Evolutionary conservation across 2,329 filamentous ascomycete genomes (phyloP).

Genomic region (Colletotrichum sp.): DNA sequence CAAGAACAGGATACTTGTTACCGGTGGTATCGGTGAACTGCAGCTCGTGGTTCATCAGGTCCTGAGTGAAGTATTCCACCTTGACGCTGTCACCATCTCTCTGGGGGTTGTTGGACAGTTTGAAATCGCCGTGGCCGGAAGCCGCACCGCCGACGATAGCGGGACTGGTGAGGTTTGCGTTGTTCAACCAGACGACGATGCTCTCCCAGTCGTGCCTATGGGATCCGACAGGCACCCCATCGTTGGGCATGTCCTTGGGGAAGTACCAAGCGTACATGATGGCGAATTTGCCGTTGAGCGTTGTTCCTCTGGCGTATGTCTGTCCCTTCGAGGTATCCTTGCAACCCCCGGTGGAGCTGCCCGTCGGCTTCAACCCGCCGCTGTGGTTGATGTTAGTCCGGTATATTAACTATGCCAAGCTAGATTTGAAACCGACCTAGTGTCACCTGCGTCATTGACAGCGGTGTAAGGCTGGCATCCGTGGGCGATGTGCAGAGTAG

Average conservation of each 20-base stretch:
- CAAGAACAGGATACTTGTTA: conserved; percentile 41
- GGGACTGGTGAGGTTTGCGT: conserved; percentile 25
- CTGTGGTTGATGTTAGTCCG: conserved; percentile 21
- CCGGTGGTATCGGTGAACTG: conserved; percentile 38
- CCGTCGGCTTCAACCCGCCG: conserved; percentile 36
- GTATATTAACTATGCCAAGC: neutral
- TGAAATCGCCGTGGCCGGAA: conserved; percentile 40
- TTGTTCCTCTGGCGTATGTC: conserved; percentile 38
- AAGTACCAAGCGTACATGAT: conserved; percentile 51
- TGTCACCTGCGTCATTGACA: neutral
- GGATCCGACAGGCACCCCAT: conserved; percentile 29
- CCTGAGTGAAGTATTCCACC: conserved; percentile 35
- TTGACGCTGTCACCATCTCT: conserved; percentile 25
- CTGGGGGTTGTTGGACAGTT: neutral
- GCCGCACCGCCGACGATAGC: conserved; percentile 39
- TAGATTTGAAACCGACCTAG: neutral
- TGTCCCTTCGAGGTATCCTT: conserved; percentile 35
- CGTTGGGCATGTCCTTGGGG: conserved; percentile 46
- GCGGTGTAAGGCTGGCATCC: conserved; percentile 7
- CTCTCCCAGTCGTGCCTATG: conserved; percentile 47
- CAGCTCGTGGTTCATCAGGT: conserved; percentile 38
- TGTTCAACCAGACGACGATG: conserved; percentile 34
- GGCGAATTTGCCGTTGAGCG: conserved; percentile 30
- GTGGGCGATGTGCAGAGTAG: conserved; percentile 8
- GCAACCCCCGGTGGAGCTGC: conserved; percentile 33